These are phyloP conservation scores for Kwoniella sp. DNA, from an alignment of 768 basidiomycete species.

Conservation along the genomic window DNA sequence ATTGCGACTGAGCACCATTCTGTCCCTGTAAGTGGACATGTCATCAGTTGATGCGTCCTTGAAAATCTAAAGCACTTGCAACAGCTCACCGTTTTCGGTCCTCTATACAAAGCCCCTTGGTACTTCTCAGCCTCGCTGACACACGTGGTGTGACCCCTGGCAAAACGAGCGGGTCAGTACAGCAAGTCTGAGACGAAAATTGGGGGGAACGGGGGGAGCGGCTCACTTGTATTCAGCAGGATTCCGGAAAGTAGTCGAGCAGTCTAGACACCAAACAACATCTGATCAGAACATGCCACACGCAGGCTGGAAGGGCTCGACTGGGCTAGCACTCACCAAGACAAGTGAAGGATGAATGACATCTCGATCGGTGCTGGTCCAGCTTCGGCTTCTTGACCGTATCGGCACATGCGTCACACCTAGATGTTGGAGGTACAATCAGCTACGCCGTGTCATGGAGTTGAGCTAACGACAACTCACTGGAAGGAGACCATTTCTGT, in stretches of 20 bases:
- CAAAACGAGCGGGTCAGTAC: background rate
- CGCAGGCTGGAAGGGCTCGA: background rate
- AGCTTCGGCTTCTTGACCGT: constrained; percentile 93
- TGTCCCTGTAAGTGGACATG: background rate
- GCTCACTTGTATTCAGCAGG: constrained; percentile 70
- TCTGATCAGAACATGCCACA: background rate
- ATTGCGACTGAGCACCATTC: constrained; percentile 7
- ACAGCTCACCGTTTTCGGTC: constrained; percentile 65
- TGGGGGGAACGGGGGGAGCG: background rate
- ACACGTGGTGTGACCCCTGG: constrained; percentile 68
- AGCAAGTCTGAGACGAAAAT: background rate
- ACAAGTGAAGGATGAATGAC: constrained; percentile 53
- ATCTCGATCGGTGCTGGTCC: constrained; percentile 66
- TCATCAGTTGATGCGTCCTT: no score
- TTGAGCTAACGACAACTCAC: constrained; percentile 3
- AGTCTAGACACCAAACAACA: constrained; percentile 68
- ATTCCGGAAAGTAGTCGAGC: constrained; percentile 76
- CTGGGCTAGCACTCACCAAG: constrained; percentile 39
- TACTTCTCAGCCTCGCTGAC: constrained; percentile 93
- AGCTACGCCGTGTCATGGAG: background rate
- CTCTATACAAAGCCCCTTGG: constrained; percentile 81
- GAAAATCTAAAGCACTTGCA: no score
- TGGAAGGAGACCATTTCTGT: constrained; percentile 71
- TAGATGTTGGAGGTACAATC: constrained; percentile 43
- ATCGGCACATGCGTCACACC: constrained; percentile 81